Evolutionary conservation across 176 grass and related monocot genomes (phyloP), one percentile per base, ranked within the genome.

Genomic region (Avena sativa): DNA sequence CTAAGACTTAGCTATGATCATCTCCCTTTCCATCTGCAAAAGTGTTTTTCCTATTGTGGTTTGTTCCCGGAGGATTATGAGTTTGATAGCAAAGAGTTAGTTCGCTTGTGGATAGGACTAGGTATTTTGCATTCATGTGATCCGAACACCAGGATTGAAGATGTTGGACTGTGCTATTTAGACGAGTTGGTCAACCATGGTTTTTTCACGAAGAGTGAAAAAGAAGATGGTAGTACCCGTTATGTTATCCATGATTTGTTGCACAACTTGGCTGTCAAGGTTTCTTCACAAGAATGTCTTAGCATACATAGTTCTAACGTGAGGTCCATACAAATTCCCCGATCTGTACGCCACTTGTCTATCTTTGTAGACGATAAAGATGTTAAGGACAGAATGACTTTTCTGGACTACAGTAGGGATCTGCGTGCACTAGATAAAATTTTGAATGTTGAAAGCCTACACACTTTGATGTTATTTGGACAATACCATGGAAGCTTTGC

Each of bases 1-100:
- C 51, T 92, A 17, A 86, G 69, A 66, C n/a, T 89, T n/a, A 87
- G 87, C 52, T 92, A 84, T 19, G 26, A 60, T 4, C 60, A 69
- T 46, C 84, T 89, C 6, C 72, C 60, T 63, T 63, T 26, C 60
- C 60, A 63, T 63, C 1, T 89, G 3, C 74, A 84, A 30, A 34
- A 75, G 9, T 89, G 87, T 51, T 90, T 87, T n/a, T 12, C 75
- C 0, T 90, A 26, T 63, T 63, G 23, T 63, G 9, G 9, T 63
- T 63, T 63, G 11, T 63, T 63, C 12, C 60, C 60, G 1, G 11
- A 63, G 23, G 60, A 63, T 63, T 63, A 63, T 4, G 21, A 63
- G 12, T 63, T 26, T 63, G 60, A 26, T 26, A 63, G 60, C 23
- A 26, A 25, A 10, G 60, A 63, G 60, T 13, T 63, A 12, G 60